A percentile compares a stretch with the other conserved stretches of the same genome.
These are phyloP conservation scores for Hemileccinum rubropunctum DNA, from an alignment of 768 basidiomycete species.

Conservation along the genomic window DNA sequence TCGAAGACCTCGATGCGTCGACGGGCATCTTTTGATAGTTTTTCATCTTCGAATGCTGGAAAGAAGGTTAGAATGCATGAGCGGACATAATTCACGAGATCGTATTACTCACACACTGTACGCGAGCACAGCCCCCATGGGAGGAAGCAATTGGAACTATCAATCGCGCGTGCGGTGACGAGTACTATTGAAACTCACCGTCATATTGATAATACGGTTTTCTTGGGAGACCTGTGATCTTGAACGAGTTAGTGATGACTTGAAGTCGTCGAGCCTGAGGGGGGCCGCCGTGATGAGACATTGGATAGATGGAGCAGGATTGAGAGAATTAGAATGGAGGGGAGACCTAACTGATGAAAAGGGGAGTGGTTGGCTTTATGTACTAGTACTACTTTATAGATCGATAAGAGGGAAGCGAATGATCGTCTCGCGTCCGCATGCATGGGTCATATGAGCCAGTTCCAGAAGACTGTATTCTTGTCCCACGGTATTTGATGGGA, in stretches of 20 bases:
- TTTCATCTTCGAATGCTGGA: constrained; percentile 20
- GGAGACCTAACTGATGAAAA: background rate
- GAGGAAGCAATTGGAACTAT: constrained; percentile 4
- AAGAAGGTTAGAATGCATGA: background rate
- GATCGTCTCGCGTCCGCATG: constrained; percentile 1
- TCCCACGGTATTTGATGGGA: constrained; percentile 5
- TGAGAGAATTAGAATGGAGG: background rate
- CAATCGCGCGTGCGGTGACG: constrained; percentile 1
- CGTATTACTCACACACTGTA: constrained; percentile 27
- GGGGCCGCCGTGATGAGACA: constrained; percentile 21
- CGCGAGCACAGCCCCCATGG: background rate
- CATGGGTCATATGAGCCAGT: background rate
- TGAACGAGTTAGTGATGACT: constrained; percentile 36
- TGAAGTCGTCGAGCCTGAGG: constrained; percentile 17
- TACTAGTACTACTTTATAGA: constrained; percentile 6
- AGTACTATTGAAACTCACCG: constrained; percentile 20
- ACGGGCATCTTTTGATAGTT: constrained; percentile 5
- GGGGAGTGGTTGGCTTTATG: constrained; percentile 1
- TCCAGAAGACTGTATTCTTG: background rate
- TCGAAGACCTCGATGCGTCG: constrained; percentile 31
- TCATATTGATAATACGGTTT: constrained; percentile 32
- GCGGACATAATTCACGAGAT: background rate
- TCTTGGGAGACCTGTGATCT: constrained; percentile 26
- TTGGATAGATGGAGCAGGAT: constrained; percentile 9
- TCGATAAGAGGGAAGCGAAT: constrained; percentile 24